Conservation (phyloP, 2,329 filamentous ascomycete species). For the Colletotrichum cereale region DNA sequence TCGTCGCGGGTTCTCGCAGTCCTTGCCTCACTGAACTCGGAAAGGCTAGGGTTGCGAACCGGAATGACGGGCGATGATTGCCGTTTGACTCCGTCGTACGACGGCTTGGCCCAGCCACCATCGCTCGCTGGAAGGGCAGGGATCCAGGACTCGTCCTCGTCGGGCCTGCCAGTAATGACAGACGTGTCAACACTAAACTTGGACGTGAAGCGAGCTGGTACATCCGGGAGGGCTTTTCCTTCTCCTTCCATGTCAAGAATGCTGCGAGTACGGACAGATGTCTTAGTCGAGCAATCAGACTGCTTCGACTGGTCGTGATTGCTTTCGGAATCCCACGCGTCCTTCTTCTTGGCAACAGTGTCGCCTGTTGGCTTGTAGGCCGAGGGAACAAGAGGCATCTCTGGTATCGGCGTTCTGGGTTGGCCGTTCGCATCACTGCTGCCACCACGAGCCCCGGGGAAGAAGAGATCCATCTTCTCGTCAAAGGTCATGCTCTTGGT, state of each 20-base stretch:
- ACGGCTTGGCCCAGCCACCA: conserved; percentile 11
- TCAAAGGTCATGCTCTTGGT: conserved; percentile 70
- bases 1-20: conserved; percentile 53
- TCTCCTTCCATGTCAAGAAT: conserved; percentile 55
- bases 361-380: conserved; percentile 46
- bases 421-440: conserved; percentile 4
- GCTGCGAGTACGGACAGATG: conserved; percentile 55
- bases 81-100: conserved; percentile 53
- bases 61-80: conserved; percentile 66
- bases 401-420: conserved; percentile 53
- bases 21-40: conserved; percentile 51
- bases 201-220: conserved; percentile 41
- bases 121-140: conserved; percentile 46
- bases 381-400: conserved; percentile 55
- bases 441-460: conserved; percentile 51
- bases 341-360: conserved; percentile 42
- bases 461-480: conserved; percentile 68
- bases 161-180: conserved; percentile 42
- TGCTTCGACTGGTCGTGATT: conserved; percentile 44
- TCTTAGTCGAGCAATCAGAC: conserved; percentile 53
- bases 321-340: conserved; percentile 31
- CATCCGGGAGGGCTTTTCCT: conserved; percentile 43
- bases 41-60: conserved; percentile 49
- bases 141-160: conserved; percentile 56
- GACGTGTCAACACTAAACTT: conserved; percentile 50